Evolutionary conservation across 2,329 filamentous ascomycete genomes (phyloP).

Genomic region (Rugonectria rugulosa): DNA sequence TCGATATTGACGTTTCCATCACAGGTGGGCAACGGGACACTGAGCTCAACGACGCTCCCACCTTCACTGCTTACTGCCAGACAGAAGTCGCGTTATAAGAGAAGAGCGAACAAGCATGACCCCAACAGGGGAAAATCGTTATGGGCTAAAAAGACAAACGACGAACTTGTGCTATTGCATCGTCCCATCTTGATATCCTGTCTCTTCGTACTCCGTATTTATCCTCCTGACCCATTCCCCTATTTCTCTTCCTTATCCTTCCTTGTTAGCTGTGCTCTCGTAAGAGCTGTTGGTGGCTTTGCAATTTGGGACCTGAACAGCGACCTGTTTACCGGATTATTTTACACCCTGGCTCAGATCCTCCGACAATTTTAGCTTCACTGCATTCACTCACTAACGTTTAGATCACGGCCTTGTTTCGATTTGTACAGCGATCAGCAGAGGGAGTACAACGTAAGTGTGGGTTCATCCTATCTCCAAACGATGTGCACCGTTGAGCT

Average conservation of each 20-base stretch:
- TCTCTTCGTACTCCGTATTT: background rate
- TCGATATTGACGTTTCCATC: background rate
- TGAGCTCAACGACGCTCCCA: background rate
- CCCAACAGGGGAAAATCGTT: conserved; percentile 6
- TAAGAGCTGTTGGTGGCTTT: background rate
- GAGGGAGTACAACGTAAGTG: background rate
- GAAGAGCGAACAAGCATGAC: conserved; percentile 12
- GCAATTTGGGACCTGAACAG: background rate
- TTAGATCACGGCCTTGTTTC: background rate
- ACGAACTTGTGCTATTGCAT: conserved; percentile 13
- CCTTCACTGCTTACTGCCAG: background rate
- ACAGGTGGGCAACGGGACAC: background rate
- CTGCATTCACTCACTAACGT: background rate
- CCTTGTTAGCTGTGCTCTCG: background rate
- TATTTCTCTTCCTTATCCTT: conserved; percentile 3
- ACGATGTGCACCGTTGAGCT: background rate
- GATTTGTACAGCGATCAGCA: background rate
- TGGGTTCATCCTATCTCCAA: background rate
- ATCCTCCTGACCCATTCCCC: conserved; percentile 10
- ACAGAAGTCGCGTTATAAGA: conserved; percentile 9
- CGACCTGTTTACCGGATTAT: background rate
- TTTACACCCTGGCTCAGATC: background rate
- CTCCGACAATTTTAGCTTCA: background rate
- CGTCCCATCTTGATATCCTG: conserved; percentile 19
- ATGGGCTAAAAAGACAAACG: background rate